Base-by-base conservation (phyloP, 257 asterid genomes). In the Jasminum sambac region DNA sequence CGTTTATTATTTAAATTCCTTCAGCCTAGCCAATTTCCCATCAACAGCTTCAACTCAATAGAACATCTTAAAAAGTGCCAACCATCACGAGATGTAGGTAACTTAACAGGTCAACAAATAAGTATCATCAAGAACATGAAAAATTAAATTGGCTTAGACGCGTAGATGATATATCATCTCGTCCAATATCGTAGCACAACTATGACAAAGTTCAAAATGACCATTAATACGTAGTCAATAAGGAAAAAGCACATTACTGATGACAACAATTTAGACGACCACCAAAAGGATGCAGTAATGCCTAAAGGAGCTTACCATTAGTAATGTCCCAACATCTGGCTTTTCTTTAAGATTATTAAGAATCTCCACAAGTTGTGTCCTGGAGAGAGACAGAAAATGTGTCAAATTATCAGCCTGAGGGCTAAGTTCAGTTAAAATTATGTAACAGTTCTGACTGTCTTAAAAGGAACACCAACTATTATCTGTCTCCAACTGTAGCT, bases 321-420 rank as follows among this genome's bases (percentile, higher is more conserved):
- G 84, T 70, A 94, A 67, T 59, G 96, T 84, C 44, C 92, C 96
- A 75, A 94, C 99, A 79, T 94, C 99, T 46, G 99, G 99, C 80
- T 91, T 94, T 76, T 94, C 99, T 81, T 84, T 94, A 72, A 91
- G 87, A 85, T 84, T 89, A 78, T 83, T 89, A 83, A 94, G 93
- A 83, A 94, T 89, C 76, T 94, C 96, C 80, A 80, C 87, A 17
- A 94, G 88, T 77, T 94, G 99, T 42, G 58, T 55, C 62, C 62
- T 55, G 62, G 34, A 55, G 34, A 75, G 67, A 74, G 46, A 41
- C 34, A 57, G 63, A 64, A 60, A 52, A 72, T 13, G 66, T 61
- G 67, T 11, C 30, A 52, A 52, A 52, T 52, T 21, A 52, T 19
- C 30, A 52, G 61, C 11, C 61, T 52, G 61, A 10, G 59, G 44